Percentiles rank a stretch among this genome's conserved stretches.
Evolutionary conservation across 306 rosid genomes (phyloP).

Genomic region (Quercus dentata): DNA sequence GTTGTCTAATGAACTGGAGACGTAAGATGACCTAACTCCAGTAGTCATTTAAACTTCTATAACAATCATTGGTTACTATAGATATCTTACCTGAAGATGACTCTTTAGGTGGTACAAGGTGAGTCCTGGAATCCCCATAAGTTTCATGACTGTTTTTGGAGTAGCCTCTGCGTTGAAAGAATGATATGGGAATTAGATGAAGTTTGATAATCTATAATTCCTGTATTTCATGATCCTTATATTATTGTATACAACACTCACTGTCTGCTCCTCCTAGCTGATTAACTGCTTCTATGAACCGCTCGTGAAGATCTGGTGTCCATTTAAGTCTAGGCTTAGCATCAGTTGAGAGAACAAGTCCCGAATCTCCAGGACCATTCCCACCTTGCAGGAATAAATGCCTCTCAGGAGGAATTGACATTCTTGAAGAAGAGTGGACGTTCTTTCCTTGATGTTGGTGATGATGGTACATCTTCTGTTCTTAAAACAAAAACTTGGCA

Average conservation of each 20-base stretch:
- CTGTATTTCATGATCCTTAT: background rate
- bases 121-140: slow-evolving; percentile 86
- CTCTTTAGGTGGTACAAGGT: slow-evolving; percentile 83
- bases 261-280: slow-evolving; percentile 90
- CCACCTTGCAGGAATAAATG: slow-evolving; percentile 74
- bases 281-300: slow-evolving; percentile 80
- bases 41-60: background rate
- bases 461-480: slow-evolving; percentile 53
- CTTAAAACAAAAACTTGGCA: slow-evolving; percentile 13
- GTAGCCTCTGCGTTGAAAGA: slow-evolving; percentile 70
- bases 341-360: slow-evolving; percentile 83
- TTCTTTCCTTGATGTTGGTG: slow-evolving; percentile 55
- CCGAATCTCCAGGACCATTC: slow-evolving; percentile 64
- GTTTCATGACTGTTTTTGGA: slow-evolving; percentile 84
- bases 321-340: slow-evolving; percentile 92
- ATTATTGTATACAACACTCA: slow-evolving; percentile 29
- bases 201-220: slow-evolving; percentile 2
- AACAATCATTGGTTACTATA: background rate
- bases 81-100: slow-evolving; percentile 73
- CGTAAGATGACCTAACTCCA: background rate
- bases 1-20: slow-evolving; percentile 4
- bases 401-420: slow-evolving; percentile 60
- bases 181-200: slow-evolving; percentile 6
- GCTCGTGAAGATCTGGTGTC: slow-evolving; percentile 84
- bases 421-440: slow-evolving; percentile 51